Evolutionary conservation across 371 early-diverging fungal genomes (phyloP), one percentile per base, ranked within the genome.

Genomic region (Lichtheimia hyalospora): DNA sequence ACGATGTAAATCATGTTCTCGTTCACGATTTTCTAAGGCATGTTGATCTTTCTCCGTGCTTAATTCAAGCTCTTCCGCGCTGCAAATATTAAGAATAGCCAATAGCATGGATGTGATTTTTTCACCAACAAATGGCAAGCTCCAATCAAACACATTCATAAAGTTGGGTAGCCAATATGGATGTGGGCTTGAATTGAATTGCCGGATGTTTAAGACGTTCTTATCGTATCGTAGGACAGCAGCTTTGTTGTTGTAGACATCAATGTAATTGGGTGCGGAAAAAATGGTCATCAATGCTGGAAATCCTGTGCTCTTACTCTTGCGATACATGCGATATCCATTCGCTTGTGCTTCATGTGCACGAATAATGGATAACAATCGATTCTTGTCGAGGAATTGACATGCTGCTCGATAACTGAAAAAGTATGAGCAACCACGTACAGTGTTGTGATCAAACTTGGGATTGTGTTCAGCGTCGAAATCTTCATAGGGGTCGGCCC

Each of bases 311-410:
- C 94, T 84, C 63, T 88, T 86, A 62, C 91, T 95, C 70, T 92
- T 95, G 59, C 92, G 84, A 69, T 97, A 96, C 96, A 96, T 96
- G 39, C 95, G 88, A 72, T 93, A 95, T 62, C 99, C 99, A 34
- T 94, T 90, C 75, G 96, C 96, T 77, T 98, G 97, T 16, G 98
- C 99, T 73, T 99, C 99, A 74, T 99, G 99, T 10, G 96, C 99
- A 58, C 99, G 88, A 61, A 99, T 96, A 54, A 99, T 88, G 5
- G 93, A 93, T 43, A 94, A 71, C 28, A 99, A 79, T 57, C 93
- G 89, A 75, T 99, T 99, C 71, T 86, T 84, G 68, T 95, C 94
- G 60, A 99, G 79, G 70, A 99, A 99, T 12, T 90, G 85, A 59
- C 92, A 93, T 1, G 92, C 94, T 12, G 96, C 96, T 50, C 89